A percentile compares a stretch with the other conserved stretches of the same genome.
Evolutionary conservation across 345 rosid species (phyloP).

Genomic region (Limnanthes douglasii): DNA sequence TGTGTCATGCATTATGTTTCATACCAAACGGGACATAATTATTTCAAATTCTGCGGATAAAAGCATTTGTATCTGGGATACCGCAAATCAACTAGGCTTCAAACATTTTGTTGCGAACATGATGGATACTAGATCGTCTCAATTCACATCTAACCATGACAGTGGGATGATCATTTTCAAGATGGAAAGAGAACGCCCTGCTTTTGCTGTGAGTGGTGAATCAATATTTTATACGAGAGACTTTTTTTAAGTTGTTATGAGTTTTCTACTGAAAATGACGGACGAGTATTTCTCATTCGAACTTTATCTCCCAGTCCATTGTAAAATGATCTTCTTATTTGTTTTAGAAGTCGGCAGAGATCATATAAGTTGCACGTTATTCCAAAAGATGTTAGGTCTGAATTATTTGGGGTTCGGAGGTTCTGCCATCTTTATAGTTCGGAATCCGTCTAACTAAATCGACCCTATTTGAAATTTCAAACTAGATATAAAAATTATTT

Average conservation of each 20-base stretch:
- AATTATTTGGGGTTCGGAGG: constrained; percentile 63
- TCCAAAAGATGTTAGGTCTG: constrained; percentile 61
- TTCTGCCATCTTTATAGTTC: constrained; percentile 62
- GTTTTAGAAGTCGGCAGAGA: constrained; percentile 83
- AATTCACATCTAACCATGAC: constrained; percentile 88
- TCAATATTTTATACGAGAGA: constrained; percentile 55
- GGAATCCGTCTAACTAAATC: no score
- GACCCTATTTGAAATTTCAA: no score
- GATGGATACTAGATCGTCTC: constrained; percentile 47
- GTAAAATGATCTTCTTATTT: constrained; percentile 63
- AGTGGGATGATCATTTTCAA: constrained; percentile 90
- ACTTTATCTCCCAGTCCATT: constrained; percentile 78
- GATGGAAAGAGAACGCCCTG: constrained; percentile 80
- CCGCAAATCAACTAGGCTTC: constrained; percentile 35
- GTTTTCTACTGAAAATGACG: constrained; percentile 55
- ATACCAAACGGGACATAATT: no score
- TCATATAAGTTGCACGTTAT: constrained; percentile 58
- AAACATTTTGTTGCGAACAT: constrained; percentile 44
- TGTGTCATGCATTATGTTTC: constrained; percentile 38
- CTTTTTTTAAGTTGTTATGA: constrained; percentile 52
- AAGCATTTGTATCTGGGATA: constrained; percentile 51
- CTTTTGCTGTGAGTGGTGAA: constrained; percentile 69
- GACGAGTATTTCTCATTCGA: constrained; percentile 61
- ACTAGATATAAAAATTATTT: no score
- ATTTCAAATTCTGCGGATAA: constrained; percentile 46